A percentile compares a stretch with the other conserved stretches of the same genome.
phyloP scores from a whole-genome alignment of 225 moss, liverwort and hornwort species.

The Polytrichum formosum region DNA sequence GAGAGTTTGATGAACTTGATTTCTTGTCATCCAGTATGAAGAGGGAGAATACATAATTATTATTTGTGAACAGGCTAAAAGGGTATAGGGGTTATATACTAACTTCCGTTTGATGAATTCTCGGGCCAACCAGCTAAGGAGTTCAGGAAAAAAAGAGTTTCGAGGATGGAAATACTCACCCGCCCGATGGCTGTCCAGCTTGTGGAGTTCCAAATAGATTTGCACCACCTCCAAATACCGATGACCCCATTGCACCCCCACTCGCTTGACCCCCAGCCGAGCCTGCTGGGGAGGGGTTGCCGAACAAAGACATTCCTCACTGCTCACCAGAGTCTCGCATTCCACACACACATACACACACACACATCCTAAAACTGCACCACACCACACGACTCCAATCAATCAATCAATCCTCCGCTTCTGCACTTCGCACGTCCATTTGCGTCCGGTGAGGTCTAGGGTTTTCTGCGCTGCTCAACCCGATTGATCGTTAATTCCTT shows the following conservation, averaged over 20 bases:
- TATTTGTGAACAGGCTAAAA: neutral
- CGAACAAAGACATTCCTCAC: conserved; percentile 49
- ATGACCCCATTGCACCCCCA: conserved; percentile 33
- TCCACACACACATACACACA: neutral
- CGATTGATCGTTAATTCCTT: too few species aligned
- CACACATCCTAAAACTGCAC: neutral
- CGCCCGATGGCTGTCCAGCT: conserved; percentile 23
- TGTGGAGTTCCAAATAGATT: conserved; percentile 38
- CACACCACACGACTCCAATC: neutral
- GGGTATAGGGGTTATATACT: neutral
- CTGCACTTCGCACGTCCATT: too few species aligned
- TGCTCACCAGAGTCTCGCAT: neutral
- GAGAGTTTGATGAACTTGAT: neutral
- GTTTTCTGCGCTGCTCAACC: too few species aligned
- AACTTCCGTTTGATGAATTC: neutral
- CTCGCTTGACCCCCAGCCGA: conserved; percentile 17
- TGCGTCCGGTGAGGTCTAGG: too few species aligned
- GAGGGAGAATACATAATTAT: neutral
- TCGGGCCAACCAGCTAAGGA: neutral
- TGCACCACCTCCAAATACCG: conserved; percentile 40
- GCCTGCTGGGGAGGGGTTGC: conserved; percentile 23
- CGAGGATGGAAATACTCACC: conserved; percentile 13
- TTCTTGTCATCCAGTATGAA: too few species aligned
- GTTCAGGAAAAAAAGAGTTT: neutral
- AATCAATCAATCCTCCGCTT: too few species aligned